These are phyloP conservation scores for Xylaria sp. DNA, from an alignment of 2,329 filamentous ascomycete genomes.

Conservation along the genomic window DNA sequence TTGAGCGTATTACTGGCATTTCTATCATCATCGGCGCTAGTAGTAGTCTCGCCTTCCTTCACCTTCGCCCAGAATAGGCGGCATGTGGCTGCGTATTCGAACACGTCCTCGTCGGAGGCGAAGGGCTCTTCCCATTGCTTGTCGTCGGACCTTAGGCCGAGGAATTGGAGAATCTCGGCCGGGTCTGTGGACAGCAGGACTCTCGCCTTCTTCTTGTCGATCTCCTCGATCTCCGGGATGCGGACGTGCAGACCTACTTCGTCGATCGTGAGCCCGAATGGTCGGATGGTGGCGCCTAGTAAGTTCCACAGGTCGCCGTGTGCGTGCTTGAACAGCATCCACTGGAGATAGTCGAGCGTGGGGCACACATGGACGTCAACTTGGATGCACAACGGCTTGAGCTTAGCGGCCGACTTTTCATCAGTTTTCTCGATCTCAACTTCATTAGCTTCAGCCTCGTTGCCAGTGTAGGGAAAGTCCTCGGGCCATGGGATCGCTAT, in stretches of 20 bases:
- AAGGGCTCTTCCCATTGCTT: slow-evolving; percentile 67
- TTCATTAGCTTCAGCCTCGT: not conserved
- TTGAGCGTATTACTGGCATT: not conserved
- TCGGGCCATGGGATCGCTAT: slow-evolving; percentile 67
- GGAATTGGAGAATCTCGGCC: slow-evolving; percentile 65
- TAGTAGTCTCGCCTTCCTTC: not conserved
- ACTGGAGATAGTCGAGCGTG: slow-evolving; percentile 59
- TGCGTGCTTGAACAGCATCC: slow-evolving; percentile 73
- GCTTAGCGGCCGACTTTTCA: slow-evolving; percentile 26
- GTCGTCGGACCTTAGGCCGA: slow-evolving; percentile 64
- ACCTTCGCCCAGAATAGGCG: slow-evolving; percentile 65
- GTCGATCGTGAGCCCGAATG: slow-evolving; percentile 72
- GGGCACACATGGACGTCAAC: slow-evolving; percentile 72
- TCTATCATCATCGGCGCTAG: not conserved
- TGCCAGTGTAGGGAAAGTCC: slow-evolving; percentile 19
- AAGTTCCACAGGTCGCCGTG: slow-evolving; percentile 78
- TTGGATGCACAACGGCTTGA: slow-evolving; percentile 64
- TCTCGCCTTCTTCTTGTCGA: slow-evolving; percentile 65
- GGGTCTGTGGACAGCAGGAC: slow-evolving; percentile 71
- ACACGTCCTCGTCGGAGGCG: slow-evolving; percentile 63
- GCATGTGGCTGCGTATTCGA: slow-evolving; percentile 67
- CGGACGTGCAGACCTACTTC: slow-evolving; percentile 72
- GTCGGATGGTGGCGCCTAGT: slow-evolving; percentile 70
- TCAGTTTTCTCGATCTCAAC: not conserved
- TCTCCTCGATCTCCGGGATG: slow-evolving; percentile 72